Conservation (phyloP, 2,329 filamentous ascomycete species). For the Parastagonospora nodorum region DNA sequence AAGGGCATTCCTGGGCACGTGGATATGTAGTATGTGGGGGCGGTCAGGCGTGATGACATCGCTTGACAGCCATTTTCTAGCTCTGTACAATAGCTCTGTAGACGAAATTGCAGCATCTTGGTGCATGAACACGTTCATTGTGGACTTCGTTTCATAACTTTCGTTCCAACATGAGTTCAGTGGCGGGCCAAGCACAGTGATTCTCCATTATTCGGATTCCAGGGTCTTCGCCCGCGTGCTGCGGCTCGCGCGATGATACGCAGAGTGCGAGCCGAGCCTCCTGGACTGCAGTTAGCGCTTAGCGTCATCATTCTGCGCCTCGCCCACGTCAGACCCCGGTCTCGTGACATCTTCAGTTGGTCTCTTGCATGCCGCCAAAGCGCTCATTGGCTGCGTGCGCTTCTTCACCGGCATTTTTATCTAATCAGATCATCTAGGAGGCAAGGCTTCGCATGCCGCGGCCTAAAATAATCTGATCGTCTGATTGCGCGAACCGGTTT, state of each 20-base stretch:
- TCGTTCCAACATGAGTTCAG: too few species aligned
- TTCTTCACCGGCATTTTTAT: constrained; percentile 7
- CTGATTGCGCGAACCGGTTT: constrained; percentile 33
- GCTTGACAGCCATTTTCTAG: background rate
- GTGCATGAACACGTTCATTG: too few species aligned
- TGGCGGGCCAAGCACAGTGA: too few species aligned
- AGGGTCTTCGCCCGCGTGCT: background rate
- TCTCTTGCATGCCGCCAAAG: background rate
- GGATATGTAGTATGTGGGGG: constrained; percentile 25
- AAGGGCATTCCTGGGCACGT: constrained; percentile 39
- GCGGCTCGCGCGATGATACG: constrained; percentile 14
- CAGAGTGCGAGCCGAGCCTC: constrained; percentile 15
- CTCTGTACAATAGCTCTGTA: constrained; percentile 8
- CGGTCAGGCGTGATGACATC: constrained; percentile 5
- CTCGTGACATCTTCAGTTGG: background rate
- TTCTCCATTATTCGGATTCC: background rate
- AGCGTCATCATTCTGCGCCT: constrained; percentile 2
- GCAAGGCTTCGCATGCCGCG: constrained; percentile 6
- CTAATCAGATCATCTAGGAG: constrained; percentile 33
- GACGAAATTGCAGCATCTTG: too few species aligned
- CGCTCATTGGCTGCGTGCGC: background rate
- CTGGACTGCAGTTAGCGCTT: constrained; percentile 3
- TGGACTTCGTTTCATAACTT: too few species aligned
- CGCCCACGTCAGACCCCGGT: constrained; percentile 1
- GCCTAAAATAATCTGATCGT: constrained; percentile 31